These are phyloP conservation scores for Stromatinia cepivora DNA, from an alignment of 2,329 filamentous ascomycete genomes.

Conservation along the genomic window DNA sequence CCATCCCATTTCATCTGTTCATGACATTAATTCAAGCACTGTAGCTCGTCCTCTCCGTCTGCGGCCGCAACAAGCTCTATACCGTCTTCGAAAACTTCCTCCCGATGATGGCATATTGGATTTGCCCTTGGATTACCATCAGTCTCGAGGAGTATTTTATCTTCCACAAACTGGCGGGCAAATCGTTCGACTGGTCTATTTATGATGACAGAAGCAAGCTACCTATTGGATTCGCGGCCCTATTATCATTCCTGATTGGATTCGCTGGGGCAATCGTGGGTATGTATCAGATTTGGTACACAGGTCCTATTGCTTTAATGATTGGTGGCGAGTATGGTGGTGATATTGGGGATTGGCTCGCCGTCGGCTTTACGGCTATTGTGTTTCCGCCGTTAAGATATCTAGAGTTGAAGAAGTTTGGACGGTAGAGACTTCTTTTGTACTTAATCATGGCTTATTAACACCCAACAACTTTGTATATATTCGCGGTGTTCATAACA, in stretches of 20 bases:
- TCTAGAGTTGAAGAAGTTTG: constrained; percentile 50
- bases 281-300: constrained; percentile 67
- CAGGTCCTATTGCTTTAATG: constrained; percentile 62
- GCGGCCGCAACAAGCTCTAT: constrained; percentile 28
- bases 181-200: constrained; percentile 54
- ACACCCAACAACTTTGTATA: background rate
- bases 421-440: constrained; percentile 38
- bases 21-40: background rate
- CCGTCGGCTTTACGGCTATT: constrained; percentile 50
- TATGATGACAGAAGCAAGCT: constrained; percentile 58
- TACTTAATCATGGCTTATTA: background rate
- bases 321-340: constrained; percentile 50
- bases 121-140: constrained; percentile 54
- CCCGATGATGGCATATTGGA: constrained; percentile 60
- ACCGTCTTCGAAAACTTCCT: constrained; percentile 51
- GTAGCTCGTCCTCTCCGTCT: constrained; percentile 26
- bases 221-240: constrained; percentile 61
- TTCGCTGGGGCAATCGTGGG: constrained; percentile 63
- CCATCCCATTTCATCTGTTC: background rate
- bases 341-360: constrained; percentile 55
- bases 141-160: constrained; percentile 65
- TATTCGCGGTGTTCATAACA: background rate
- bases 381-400: constrained; percentile 51
- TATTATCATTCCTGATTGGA: constrained; percentile 61
- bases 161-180: constrained; percentile 58